A percentile compares a stretch with the other conserved stretches of the same genome.
phyloP scores from a whole-genome alignment of 768 basidiomycete genomes.

The Plicaturopsis crispa region DNA sequence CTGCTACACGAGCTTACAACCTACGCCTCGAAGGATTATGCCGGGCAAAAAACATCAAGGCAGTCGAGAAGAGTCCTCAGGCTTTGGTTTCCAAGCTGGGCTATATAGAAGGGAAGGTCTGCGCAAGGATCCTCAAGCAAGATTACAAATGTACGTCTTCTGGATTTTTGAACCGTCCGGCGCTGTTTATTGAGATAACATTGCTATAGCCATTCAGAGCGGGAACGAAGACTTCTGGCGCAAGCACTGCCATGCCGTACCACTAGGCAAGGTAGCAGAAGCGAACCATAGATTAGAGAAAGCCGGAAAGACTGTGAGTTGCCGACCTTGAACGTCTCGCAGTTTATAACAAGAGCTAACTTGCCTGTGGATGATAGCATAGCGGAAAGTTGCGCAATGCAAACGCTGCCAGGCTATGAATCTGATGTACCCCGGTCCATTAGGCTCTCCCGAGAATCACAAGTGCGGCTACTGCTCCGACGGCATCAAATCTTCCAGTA shows the following conservation, averaged over 20 bases:
- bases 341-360: neutral
- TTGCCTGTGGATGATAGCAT: neutral
- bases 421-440: slow-evolving; percentile 9
- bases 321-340: neutral
- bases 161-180: neutral
- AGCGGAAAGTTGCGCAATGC: slow-evolving; percentile 2
- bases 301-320: neutral
- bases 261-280: too few species aligned
- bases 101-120: slow-evolving; percentile 7
- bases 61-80: slow-evolving; percentile 6
- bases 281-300: neutral
- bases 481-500: neutral
- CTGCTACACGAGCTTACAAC: slow-evolving; percentile 9
- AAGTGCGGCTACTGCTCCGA: neutral
- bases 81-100: slow-evolving; percentile 8
- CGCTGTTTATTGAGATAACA: neutral
- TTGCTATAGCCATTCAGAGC: slow-evolving; percentile 2
- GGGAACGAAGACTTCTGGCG: slow-evolving; percentile 7
- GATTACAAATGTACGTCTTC: slow-evolving; percentile 9
- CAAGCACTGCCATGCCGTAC: slow-evolving; percentile 3
- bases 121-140: slow-evolving; percentile 3
- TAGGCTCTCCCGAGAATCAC: slow-evolving; percentile 8
- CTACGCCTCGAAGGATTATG: slow-evolving; percentile 1
- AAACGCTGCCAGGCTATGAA: slow-evolving; percentile 6
- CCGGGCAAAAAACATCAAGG: neutral